Evolutionary conservation across 257 asterid species (phyloP), one percentile per base, ranked within the genome.

Genomic region (Scutellaria minor): DNA sequence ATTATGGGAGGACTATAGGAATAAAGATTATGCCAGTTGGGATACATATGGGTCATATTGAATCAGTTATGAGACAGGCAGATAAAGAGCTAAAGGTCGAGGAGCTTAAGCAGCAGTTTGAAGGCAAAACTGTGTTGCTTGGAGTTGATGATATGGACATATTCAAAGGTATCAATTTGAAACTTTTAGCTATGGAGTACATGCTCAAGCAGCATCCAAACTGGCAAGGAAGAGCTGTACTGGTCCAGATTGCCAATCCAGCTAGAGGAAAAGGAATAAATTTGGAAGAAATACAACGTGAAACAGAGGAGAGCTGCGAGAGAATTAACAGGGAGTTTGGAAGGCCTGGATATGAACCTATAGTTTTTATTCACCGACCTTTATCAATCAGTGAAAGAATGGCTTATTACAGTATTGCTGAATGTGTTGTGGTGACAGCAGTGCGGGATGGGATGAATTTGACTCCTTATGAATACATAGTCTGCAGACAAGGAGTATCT

Each of bases 21-120:
- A 89, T 92, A 75, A 92, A 92, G 82, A 92, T 92, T 58, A 92
- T 92, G 98, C 98, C 98, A 1, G 96, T 92, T 64, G 98, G 98
- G 63, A 84, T 92, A 82, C 95, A 92, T 74, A 85, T 88, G 96
- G 93, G 92, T 35, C 95, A 88, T 76, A 91, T 89, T 59, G 98
- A 92, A 82, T 89, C 98, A 14, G 85, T 83, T 70, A 81, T 88
- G 83, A 84, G 80, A 73, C 85, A 89, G 78, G 84, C 89, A 5
- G 88, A 85, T 75, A 88, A 88, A 76, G 96, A 89, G 80, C 82
- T 78, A 56, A 87, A 71, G 68, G 88, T 81, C 60, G 90, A 84
- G 72, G 93, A 88, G 84, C 82, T 92, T 61, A 86, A 80, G 79
- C 81, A 80, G 59, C 96, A 88, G 77, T 89, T 81, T 83, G 86